A percentile compares a stretch with the other conserved stretches of the same genome.
Evolutionary conservation across 257 asterid genomes (phyloP).

Genomic region (Agastache rugosa): DNA sequence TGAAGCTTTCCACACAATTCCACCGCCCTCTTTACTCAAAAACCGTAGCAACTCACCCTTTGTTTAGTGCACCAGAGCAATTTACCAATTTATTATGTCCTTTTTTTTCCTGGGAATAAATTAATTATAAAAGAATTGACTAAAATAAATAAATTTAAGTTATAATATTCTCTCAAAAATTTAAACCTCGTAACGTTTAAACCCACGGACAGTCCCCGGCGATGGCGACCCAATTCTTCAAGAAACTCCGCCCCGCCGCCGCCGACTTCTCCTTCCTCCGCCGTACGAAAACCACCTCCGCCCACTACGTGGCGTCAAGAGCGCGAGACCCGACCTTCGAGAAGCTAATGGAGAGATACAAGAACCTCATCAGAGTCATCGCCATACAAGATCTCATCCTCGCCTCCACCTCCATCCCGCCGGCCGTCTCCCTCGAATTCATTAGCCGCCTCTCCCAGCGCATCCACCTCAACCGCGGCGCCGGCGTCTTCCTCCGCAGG

Average conservation of each 20-base stretch:
- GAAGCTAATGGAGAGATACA: slow-evolving; percentile 85
- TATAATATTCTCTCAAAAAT: background rate
- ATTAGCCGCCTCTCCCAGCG: slow-evolving; percentile 84
- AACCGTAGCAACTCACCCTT: background rate
- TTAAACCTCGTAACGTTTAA: background rate
- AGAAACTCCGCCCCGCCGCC: slow-evolving; percentile 37
- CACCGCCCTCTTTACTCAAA: background rate
- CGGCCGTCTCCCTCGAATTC: slow-evolving; percentile 72
- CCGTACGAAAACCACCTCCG: slow-evolving; percentile 79
- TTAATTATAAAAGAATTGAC: background rate
- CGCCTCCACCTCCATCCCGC: slow-evolving; percentile 52
- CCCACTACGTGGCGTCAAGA: slow-evolving; percentile 70
- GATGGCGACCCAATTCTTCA: slow-evolving; percentile 61
- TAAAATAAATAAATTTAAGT: background rate
- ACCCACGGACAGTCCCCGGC: background rate
- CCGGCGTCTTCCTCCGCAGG: slow-evolving; percentile 75
- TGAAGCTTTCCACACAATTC: background rate
- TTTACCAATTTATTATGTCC: background rate
- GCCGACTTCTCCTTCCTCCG: slow-evolving; percentile 35
- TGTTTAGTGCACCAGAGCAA: background rate
- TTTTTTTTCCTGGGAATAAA: background rate
- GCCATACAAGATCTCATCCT: slow-evolving; percentile 85
- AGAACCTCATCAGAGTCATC: slow-evolving; percentile 68
- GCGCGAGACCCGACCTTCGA: slow-evolving; percentile 89
- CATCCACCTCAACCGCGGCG: slow-evolving; percentile 86